Conservation (phyloP, 768 basidiomycete species). For the Tubosaeta brunneosetosa region DNA sequence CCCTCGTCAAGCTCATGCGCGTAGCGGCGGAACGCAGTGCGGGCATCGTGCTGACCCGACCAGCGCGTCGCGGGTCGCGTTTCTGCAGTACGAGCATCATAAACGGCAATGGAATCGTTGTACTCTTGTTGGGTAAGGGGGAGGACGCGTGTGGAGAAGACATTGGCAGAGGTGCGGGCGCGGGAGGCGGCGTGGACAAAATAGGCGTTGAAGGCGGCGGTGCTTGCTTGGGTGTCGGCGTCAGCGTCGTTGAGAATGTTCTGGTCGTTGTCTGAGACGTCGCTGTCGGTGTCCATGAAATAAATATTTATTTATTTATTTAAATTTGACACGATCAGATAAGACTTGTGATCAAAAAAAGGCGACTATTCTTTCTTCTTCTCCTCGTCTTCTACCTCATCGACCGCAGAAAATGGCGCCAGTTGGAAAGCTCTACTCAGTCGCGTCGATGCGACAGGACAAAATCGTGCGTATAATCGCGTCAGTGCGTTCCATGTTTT, state of each 20-base stretch:
- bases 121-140: slow-evolving; percentile 69
- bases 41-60: slow-evolving; percentile 11
- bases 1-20: slow-evolving; percentile 71
- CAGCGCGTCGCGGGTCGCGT: slow-evolving; percentile 16
- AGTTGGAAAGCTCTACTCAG: slow-evolving; percentile 61
- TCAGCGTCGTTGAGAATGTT: slow-evolving; percentile 9
- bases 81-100: slow-evolving; percentile 13
- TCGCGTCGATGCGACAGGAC: slow-evolving; percentile 37
- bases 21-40: slow-evolving; percentile 53
- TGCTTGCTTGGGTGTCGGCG: slow-evolving; percentile 10
- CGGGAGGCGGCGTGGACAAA: slow-evolving; percentile 62
- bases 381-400: slow-evolving; percentile 17
- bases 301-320: slow-evolving; percentile 11
- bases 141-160: slow-evolving; percentile 71
- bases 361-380: slow-evolving; percentile 1
- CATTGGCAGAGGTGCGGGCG: slow-evolving; percentile 68
- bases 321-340: slow-evolving; percentile 26
- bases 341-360: slow-evolving; percentile 25
- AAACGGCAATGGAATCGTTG: slow-evolving; percentile 28
- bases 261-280: slow-evolving; percentile 28
- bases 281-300: slow-evolving; percentile 27
- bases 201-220: slow-evolving; percentile 82
- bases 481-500: background rate
- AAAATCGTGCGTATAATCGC: slow-evolving; percentile 38
- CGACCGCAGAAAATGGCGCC: slow-evolving; percentile 45